These are phyloP conservation scores for Colletotrichum phormii DNA, from an alignment of 2,329 filamentous ascomycete genomes.

Conservation along the genomic window DNA sequence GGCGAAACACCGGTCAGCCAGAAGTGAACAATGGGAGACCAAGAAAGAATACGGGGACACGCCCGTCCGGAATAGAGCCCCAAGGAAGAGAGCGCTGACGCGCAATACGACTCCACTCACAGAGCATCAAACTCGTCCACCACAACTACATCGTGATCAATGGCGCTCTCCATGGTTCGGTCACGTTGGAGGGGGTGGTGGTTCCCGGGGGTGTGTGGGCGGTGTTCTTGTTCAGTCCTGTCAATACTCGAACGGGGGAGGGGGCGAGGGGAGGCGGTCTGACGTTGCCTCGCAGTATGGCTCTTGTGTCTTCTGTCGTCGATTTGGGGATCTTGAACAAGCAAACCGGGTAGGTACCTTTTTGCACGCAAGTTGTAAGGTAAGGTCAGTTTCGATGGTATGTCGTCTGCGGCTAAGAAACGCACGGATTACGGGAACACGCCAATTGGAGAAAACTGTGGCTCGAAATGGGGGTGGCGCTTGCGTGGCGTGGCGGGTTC, in stretches of 20 bases:
- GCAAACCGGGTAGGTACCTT: too few species aligned
- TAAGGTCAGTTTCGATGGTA: background rate
- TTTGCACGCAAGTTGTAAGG: too few species aligned
- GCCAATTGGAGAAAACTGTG: constrained; percentile 28
- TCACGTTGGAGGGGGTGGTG: background rate
- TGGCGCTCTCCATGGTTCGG: constrained; percentile 43
- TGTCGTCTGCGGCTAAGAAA: constrained; percentile 7
- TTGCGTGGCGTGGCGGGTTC: constrained; percentile 34
- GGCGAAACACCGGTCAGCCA: constrained; percentile 8
- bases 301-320: background rate
- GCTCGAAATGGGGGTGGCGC: constrained; percentile 20
- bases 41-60: background rate
- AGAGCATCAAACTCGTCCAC: constrained; percentile 68
- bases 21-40: constrained; percentile 30
- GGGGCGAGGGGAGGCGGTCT: background rate
- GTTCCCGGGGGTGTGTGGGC: background rate
- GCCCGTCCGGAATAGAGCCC: background rate
- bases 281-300: background rate
- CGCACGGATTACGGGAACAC: background rate
- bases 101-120: constrained; percentile 50
- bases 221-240: background rate
- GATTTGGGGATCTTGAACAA: background rate
- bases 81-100: constrained; percentile 2
- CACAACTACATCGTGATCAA: constrained; percentile 54
- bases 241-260: background rate